These are phyloP conservation scores for Amaranthus cruentus DNA, from an alignment of 148 eudicot genomes.

Conservation along the genomic window DNA sequence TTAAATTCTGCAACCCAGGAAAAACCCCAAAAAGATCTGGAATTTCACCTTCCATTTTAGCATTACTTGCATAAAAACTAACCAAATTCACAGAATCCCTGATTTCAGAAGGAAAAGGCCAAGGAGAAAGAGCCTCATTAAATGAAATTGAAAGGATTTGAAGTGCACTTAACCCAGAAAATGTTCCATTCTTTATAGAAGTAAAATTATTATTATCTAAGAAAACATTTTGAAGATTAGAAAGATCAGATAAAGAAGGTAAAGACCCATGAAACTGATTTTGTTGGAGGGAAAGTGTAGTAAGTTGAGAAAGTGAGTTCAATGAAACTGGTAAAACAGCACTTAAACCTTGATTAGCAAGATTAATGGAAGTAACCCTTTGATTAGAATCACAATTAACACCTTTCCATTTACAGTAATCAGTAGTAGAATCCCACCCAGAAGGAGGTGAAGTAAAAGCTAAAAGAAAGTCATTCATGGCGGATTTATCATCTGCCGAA, in stretches of 20 bases:
- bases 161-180: constrained; percentile 40
- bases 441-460: constrained; percentile 37
- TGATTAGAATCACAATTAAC: constrained; percentile 35
- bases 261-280: constrained; percentile 53
- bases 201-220: constrained; percentile 53
- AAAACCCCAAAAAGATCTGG: constrained; percentile 52
- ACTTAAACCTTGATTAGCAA: constrained; percentile 33
- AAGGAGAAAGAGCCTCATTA: constrained; percentile 34
- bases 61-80: constrained; percentile 30
- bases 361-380: constrained; percentile 48
- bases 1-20: constrained; percentile 32
- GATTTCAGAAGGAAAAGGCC: constrained; percentile 42
- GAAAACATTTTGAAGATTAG: constrained; percentile 26
- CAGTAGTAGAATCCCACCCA: constrained; percentile 39
- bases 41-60: constrained; percentile 34
- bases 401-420: constrained; percentile 55
- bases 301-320: constrained; percentile 48
- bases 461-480: constrained; percentile 38
- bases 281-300: constrained; percentile 40
- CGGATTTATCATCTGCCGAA: constrained; percentile 41
- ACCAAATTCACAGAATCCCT: constrained; percentile 32
- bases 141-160: constrained; percentile 31
- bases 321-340: constrained; percentile 48
- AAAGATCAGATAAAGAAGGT: constrained; percentile 48
- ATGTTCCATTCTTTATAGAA: constrained; percentile 31